Conservation (phyloP, 352 stramenopile genomes). For the Paralagenidium karlingii region DNA sequence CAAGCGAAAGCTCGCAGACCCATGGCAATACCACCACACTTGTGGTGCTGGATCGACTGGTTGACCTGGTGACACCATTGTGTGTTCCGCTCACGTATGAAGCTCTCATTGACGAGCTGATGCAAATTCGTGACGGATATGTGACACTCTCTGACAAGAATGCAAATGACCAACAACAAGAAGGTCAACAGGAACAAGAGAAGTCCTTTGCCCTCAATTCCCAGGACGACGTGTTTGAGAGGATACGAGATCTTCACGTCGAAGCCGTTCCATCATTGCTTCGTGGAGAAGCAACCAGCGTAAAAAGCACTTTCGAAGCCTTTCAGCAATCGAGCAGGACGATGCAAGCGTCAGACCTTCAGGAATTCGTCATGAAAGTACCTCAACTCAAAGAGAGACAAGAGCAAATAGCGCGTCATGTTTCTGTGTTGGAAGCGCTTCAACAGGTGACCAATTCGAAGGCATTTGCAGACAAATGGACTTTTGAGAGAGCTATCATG, state of each 20-base stretch:
- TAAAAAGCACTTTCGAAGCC: conserved; percentile 38
- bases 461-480: conserved; percentile 50
- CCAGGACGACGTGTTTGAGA: conserved; percentile 29
- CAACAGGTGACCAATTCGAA: conserved; percentile 24
- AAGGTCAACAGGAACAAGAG: background rate
- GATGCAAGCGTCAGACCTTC: conserved; percentile 41
- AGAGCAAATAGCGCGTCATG: conserved; percentile 38
- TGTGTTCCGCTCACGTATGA: conserved; percentile 63
- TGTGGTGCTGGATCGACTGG: conserved; percentile 49
- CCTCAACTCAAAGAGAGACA: conserved; percentile 45
- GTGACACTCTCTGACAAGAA: conserved; percentile 20
- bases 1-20: conserved; percentile 1
- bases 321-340: conserved; percentile 32
- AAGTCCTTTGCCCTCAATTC: conserved; percentile 41
- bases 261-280: conserved; percentile 30
- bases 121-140: conserved; percentile 50
- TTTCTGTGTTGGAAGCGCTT: conserved; percentile 40
- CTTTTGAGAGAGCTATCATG: conserved; percentile 53
- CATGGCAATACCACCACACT: conserved; percentile 16
- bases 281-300: conserved; percentile 26
- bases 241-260: conserved; percentile 55
- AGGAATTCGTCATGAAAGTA: conserved; percentile 56
- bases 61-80: conserved; percentile 57
- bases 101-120: conserved; percentile 46
- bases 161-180: background rate